phyloP scores from a whole-genome alignment of 192 early-diverging fungal species.

The Phlyctochytrium planicorne region DNA sequence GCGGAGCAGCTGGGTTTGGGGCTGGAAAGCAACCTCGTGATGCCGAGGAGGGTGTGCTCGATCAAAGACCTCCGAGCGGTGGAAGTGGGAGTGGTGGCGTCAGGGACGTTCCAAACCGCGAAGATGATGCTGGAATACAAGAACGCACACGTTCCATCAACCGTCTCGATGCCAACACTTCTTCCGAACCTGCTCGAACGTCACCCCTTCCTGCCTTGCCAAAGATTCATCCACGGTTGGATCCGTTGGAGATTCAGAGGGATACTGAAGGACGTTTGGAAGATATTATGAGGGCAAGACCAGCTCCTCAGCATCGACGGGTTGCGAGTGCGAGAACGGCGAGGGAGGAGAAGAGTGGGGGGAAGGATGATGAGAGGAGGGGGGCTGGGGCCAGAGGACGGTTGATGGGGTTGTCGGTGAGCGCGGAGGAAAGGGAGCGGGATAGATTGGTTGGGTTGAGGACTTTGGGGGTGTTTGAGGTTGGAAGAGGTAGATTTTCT shows the following conservation, averaged over 20 bases:
- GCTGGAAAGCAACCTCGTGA: too few species aligned
- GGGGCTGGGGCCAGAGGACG: background rate
- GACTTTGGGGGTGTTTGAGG: conserved; percentile 13
- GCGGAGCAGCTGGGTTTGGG: too few species aligned
- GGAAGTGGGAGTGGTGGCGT: too few species aligned
- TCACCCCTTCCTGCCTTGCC: too few species aligned
- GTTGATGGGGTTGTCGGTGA: background rate
- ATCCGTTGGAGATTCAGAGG: background rate
- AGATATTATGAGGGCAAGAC: background rate
- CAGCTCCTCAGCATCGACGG: conserved; percentile 6
- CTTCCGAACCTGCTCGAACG: too few species aligned
- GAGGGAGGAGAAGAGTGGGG: conserved; percentile 13
- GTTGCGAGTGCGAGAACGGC: conserved; percentile 20
- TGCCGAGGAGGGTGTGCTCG: too few species aligned
- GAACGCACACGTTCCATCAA: too few species aligned
- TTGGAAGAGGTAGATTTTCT: conserved; percentile 11
- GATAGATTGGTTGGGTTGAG: conserved; percentile 10
- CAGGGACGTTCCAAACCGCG: too few species aligned
- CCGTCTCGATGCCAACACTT: too few species aligned
- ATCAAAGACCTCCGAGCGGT: too few species aligned
- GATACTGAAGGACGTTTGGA: background rate
- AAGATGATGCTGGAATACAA: too few species aligned
- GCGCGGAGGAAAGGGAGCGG: conserved; percentile 16
- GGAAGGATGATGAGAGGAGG: conserved; percentile 10
- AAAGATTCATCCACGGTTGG: background rate